These are phyloP conservation scores for Elongisporangium undulatum DNA, from an alignment of 352 stramenopile species.

Conservation along the genomic window DNA sequence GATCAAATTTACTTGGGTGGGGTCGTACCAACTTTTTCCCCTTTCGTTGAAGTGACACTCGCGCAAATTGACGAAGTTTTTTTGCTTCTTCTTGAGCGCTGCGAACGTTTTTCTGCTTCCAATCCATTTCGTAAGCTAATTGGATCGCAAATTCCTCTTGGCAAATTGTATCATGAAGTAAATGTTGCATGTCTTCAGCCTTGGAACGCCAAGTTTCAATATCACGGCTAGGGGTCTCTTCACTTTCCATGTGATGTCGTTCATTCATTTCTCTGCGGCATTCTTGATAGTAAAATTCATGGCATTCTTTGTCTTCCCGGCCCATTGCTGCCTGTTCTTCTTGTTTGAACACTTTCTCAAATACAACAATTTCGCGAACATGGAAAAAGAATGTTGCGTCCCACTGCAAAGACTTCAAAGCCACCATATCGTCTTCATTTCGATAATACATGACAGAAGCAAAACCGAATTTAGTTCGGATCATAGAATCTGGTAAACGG, in stretches of 20 bases:
- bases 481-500: slow-evolving; percentile 22
- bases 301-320: slow-evolving; percentile 25
- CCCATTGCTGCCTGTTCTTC: slow-evolving; percentile 42
- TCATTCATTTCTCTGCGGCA: slow-evolving; percentile 17
- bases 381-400: slow-evolving; percentile 48
- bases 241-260: slow-evolving; percentile 23
- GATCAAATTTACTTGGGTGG: slow-evolving; percentile 31
- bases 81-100: slow-evolving; percentile 29
- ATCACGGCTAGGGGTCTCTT: slow-evolving; percentile 31
- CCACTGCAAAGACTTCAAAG: slow-evolving; percentile 41
- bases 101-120: slow-evolving; percentile 12
- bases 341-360: slow-evolving; percentile 42
- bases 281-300: slow-evolving; percentile 20
- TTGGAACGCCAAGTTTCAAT: slow-evolving; percentile 36
- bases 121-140: slow-evolving; percentile 43
- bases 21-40: slow-evolving; percentile 5
- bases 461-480: slow-evolving; percentile 47
- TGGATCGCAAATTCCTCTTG: slow-evolving; percentile 37
- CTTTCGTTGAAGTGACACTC: slow-evolving; percentile 25
- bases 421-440: slow-evolving; percentile 41
- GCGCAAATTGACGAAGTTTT: slow-evolving; percentile 18
- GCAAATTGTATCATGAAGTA: slow-evolving; percentile 23
- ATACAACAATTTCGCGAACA: slow-evolving; percentile 30
- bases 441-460: slow-evolving; percentile 44
- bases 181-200: slow-evolving; percentile 31